A percentile compares a stretch with the other conserved stretches of the same genome.
Evolutionary conservation across 1,284 basidiomycete species (phyloP).

Genomic region (Ceratobasidium sp.): DNA sequence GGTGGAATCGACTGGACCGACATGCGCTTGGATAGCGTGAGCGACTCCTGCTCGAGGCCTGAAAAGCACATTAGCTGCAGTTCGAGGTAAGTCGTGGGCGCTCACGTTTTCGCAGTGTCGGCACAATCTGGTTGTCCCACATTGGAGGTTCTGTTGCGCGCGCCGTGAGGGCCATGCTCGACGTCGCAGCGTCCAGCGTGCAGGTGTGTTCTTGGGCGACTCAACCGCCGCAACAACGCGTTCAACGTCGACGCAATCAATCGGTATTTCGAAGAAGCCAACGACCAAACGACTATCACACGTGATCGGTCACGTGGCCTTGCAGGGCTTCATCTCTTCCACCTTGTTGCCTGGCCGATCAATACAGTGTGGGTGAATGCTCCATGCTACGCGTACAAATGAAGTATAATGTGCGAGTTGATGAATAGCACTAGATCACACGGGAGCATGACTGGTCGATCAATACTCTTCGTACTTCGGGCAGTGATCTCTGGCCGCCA

Average conservation of each 20-base stretch:
- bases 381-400: too few relatives aligned
- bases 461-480: too few relatives aligned
- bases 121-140: conserved; percentile 45
- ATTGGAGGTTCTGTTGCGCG: conserved; percentile 25
- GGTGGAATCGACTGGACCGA: conserved; percentile 40
- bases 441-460: too few relatives aligned
- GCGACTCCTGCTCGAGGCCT: conserved; percentile 46
- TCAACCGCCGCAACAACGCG: conserved; percentile 13
- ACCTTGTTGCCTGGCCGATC: too few relatives aligned
- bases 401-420: too few relatives aligned
- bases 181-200: conserved; percentile 13
- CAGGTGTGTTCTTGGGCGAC: conserved; percentile 9
- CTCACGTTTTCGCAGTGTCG: conserved; percentile 46
- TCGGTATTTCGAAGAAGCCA: conserved; percentile 2
- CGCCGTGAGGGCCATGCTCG: conserved; percentile 26
- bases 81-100: background rate
- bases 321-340: background rate
- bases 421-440: too few relatives aligned
- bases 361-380: too few relatives aligned
- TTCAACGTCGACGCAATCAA: conserved; percentile 21
- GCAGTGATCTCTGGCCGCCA: too few relatives aligned
- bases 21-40: conserved; percentile 43
- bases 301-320: background rate
- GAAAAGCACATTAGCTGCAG: conserved; percentile 9
- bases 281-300: conserved; percentile 25